Evolutionary conservation across 192 early-diverging fungal genomes (phyloP).

Genomic region (Coemansia sp.): DNA sequence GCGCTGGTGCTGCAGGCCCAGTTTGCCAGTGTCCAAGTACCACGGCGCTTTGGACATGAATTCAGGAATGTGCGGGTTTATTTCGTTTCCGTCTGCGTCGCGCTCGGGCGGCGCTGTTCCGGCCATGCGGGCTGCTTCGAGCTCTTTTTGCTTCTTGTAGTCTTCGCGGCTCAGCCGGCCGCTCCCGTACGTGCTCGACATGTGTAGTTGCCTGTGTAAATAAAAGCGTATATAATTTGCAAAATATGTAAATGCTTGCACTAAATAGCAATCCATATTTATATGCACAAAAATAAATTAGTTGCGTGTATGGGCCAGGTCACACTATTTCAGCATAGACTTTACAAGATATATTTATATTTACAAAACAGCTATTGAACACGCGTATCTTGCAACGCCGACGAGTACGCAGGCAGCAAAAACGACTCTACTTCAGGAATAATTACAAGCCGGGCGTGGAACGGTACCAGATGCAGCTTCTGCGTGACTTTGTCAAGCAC

Average conservation of each 20-base stretch:
- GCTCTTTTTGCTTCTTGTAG: slow-evolving; percentile 89
- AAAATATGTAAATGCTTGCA: no score
- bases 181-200: slow-evolving; percentile 1
- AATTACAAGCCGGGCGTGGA: slow-evolving; percentile 25
- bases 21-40: slow-evolving; percentile 79
- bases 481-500: slow-evolving; percentile 2
- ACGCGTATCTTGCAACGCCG: slow-evolving; percentile 26
- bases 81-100: slow-evolving; percentile 86
- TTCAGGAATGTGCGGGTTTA: slow-evolving; percentile 98
- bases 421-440: slow-evolving; percentile 43
- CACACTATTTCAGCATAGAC: not conserved
- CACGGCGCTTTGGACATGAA: slow-evolving; percentile 96
- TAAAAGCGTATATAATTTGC: not conserved
- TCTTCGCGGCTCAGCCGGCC: slow-evolving; percentile 89
- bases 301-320: no score
- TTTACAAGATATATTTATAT: not conserved
- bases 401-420: slow-evolving; percentile 31
- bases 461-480: slow-evolving; percentile 37
- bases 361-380: slow-evolving; percentile 18
- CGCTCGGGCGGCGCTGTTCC: slow-evolving; percentile 83
- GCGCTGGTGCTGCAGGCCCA: slow-evolving; percentile 88
- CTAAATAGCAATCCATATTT: not conserved
- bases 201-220: not conserved
- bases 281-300: not conserved
- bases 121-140: slow-evolving; percentile 95